These are phyloP conservation scores for Diaporthe citriasiana DNA, from an alignment of 2,329 filamentous ascomycete genomes.

Conservation along the genomic window DNA sequence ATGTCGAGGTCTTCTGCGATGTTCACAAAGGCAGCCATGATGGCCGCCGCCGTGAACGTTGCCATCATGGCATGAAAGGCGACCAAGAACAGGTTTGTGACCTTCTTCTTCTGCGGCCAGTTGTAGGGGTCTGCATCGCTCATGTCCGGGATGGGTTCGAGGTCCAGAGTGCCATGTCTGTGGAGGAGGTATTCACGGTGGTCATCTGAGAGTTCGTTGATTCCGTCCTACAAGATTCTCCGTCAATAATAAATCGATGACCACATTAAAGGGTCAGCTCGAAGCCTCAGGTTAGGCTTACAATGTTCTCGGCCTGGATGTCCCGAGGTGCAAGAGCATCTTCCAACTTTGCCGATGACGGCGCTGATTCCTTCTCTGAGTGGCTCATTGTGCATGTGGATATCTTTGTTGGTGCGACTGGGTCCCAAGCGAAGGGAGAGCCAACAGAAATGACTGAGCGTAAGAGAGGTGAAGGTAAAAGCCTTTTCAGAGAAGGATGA, in stretches of 20 bases:
- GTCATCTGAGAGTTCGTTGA: constrained; percentile 53
- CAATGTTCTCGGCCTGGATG: constrained; percentile 27
- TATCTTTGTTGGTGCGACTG: background rate
- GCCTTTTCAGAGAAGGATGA: background rate
- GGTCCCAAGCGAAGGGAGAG: background rate
- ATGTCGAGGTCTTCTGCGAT: constrained; percentile 66
- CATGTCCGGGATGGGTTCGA: constrained; percentile 66
- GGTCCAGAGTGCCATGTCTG: constrained; percentile 66
- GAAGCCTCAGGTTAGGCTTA: background rate
- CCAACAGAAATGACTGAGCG: background rate
- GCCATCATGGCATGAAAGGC: constrained; percentile 65
- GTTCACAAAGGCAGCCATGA: constrained; percentile 67
- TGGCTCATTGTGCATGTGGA: constrained; percentile 30
- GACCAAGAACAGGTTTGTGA: constrained; percentile 65
- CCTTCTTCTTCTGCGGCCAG: constrained; percentile 69
- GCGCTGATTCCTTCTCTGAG: constrained; percentile 32
- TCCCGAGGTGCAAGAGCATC: constrained; percentile 24
- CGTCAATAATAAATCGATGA: background rate
- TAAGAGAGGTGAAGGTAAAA: background rate
- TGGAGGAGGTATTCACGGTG: constrained; percentile 65
- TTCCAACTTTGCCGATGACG: constrained; percentile 36
- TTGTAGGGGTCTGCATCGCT: constrained; percentile 68
- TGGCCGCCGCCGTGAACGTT: constrained; percentile 49
- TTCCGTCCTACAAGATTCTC: constrained; percentile 23
- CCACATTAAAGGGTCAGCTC: background rate